phyloP scores from a whole-genome alignment of 1,139 yeast genomes.

The Lizanozyma gosingica region DNA sequence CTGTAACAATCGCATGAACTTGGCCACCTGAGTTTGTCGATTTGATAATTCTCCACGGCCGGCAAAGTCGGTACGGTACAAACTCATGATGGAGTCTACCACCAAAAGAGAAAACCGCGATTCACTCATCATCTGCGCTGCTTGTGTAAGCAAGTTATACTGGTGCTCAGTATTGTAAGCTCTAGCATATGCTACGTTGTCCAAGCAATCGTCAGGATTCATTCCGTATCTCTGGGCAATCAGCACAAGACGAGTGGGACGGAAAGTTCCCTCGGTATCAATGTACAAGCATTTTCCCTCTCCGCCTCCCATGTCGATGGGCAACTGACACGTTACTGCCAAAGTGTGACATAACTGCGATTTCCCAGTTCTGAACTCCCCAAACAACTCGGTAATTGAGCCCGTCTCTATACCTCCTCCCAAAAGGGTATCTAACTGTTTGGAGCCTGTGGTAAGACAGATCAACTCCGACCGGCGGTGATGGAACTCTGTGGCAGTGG shows the following conservation, averaged over 20 bases:
- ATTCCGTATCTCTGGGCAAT: constrained; percentile 90
- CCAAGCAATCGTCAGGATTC: constrained; percentile 90
- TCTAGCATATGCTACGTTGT: constrained; percentile 94
- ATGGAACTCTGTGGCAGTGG: constrained; percentile 94
- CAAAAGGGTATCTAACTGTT: constrained; percentile 81
- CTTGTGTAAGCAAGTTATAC: constrained; percentile 73
- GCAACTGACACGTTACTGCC: constrained; percentile 94
- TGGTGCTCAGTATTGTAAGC: constrained; percentile 98
- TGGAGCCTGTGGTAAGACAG: constrained; percentile 91
- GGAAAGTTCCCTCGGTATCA: constrained; percentile 94
- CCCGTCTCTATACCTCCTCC: constrained; percentile 99
- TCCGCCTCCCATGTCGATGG: constrained; percentile 97
- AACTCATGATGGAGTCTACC: constrained; percentile 94
- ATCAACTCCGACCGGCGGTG: constrained; percentile 83
- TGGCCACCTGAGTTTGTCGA: constrained; percentile 90
- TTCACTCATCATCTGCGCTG: constrained; percentile 95
- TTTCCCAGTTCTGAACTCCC: constrained; percentile 96
- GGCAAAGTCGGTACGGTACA: constrained; percentile 88
- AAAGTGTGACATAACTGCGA: constrained; percentile 95
- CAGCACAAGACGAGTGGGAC: constrained; percentile 83
- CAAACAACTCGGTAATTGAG: constrained; percentile 90
- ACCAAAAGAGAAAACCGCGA: constrained; percentile 73
- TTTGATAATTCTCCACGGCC: constrained; percentile 97
- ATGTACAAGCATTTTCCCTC: constrained; percentile 96
- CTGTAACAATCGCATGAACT: constrained; percentile 84